Evolutionary conservation across 106 monocot species (phyloP), one percentile per base, ranked within the genome.

Genomic region (Phalaenopsis equestris): DNA sequence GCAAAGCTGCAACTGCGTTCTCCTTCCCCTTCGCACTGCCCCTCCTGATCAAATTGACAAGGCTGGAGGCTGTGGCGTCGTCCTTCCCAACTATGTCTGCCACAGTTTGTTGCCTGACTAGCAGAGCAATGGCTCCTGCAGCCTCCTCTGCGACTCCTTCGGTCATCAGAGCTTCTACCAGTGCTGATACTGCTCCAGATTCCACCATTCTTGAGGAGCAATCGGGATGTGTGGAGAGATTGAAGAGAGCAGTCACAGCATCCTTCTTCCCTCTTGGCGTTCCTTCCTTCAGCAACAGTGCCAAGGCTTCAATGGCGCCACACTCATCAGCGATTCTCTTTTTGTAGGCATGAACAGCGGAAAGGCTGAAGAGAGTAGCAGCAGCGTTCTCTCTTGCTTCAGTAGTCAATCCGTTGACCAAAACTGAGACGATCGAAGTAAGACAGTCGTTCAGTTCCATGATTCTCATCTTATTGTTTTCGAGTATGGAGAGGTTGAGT

Each of bases 311-410:
- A 8, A 80, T 73, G 0, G 91, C 89, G 3, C 85, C 87, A 1
- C 80, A 75, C 85, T 89, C 89, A 3, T 81, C 83, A 11, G 67
- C 39, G 52, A 91, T 91, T 79, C 65, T 82, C 56, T 79, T 83
- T 87, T 91, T 91, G 87, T 82, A 87, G 0, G 79, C 81, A 70
- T 89, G 91, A 2, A 87, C 85, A 0, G 81, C 83, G 1, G 91
- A 91, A 30, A 91, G 85, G 77, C 91, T 89, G 83, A 91, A 91
- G 36, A 91, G 81, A 1, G 89, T 87, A 16, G 91, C 91, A 0
- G 91, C 91, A 0, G 91, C 91, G 12, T 91, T 91, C 87, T 91
- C 91, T 73, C 81, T 83, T 1, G 87, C 88, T 67, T 91, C 91
- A 3, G 79, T 73, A 5, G 83, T 85, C 79, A 30, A 67, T 55